phyloP scores from a whole-genome alignment of 768 basidiomycete genomes.

The Russula abietina region DNA sequence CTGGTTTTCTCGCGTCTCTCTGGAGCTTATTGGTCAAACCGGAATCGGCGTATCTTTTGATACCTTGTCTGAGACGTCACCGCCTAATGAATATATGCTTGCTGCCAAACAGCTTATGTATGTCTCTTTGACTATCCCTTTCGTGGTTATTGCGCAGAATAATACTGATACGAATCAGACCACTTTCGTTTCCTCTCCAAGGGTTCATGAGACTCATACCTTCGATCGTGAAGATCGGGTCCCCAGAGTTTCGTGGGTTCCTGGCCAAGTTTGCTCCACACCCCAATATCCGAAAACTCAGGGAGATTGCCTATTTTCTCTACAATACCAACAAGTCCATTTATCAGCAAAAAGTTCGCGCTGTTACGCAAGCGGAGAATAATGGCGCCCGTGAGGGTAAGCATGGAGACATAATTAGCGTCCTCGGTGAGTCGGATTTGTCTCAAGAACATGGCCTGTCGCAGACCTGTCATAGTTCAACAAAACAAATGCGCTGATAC shows the following conservation, averaged over 20 bases:
- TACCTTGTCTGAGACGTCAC: constrained; percentile 17
- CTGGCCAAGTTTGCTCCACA: constrained; percentile 23
- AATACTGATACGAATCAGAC: constrained; percentile 7
- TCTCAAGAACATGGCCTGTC: background rate
- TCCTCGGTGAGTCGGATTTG: constrained; percentile 7
- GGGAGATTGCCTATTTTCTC: constrained; percentile 27
- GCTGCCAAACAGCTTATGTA: constrained; percentile 25
- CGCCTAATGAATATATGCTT: constrained; percentile 16
- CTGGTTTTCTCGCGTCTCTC: constrained; percentile 39
- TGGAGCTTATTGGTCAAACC: constrained; percentile 35
- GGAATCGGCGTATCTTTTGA: constrained; percentile 29
- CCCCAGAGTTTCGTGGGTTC: constrained; percentile 24
- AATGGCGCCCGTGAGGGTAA: background rate
- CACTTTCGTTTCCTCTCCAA: constrained; percentile 18
- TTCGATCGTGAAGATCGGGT: constrained; percentile 21
- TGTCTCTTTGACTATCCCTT: background rate
- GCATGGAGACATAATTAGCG: constrained; percentile 19
- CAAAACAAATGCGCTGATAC: constrained; percentile 24
- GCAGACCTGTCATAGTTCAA: constrained; percentile 21
- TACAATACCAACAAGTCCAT: constrained; percentile 22
- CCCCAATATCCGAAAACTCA: constrained; percentile 23
- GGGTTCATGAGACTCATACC: constrained; percentile 22
- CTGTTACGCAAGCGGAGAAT: background rate
- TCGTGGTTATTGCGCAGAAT: background rate
- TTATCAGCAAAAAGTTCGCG: background rate